A percentile compares a stretch with the other conserved stretches of the same genome.
phyloP scores from a whole-genome alignment of 345 rosid species.

The Reutealis trisperma region DNA sequence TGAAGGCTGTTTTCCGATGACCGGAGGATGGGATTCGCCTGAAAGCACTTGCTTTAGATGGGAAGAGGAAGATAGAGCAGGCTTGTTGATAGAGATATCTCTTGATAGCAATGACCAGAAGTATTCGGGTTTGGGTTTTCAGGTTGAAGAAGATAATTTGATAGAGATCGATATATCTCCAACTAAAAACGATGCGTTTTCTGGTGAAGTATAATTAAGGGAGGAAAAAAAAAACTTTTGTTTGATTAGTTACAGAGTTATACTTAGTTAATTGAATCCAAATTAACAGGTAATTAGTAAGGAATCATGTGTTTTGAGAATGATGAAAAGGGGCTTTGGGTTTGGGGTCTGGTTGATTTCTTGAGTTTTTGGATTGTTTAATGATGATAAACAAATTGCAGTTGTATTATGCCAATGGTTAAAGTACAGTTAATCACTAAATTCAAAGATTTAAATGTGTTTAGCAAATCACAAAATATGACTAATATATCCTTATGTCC shows the following conservation, averaged over 20 bases:
- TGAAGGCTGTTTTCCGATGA: slow-evolving; percentile 35
- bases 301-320: neutral
- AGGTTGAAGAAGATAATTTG: slow-evolving; percentile 67
- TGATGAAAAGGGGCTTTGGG: neutral
- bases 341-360: neutral
- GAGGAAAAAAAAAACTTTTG: neutral
- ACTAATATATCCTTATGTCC: slow-evolving; percentile 12
- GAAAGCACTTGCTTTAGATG: slow-evolving; percentile 41
- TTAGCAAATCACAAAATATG: neutral
- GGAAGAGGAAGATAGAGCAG: slow-evolving; percentile 65
- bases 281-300: neutral
- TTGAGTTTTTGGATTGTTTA: neutral
- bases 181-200: slow-evolving; percentile 9
- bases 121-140: slow-evolving; percentile 33
- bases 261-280: neutral
- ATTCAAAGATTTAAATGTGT: slow-evolving; percentile 9
- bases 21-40: slow-evolving; percentile 42
- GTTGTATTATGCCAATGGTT: slow-evolving; percentile 19
- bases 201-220: slow-evolving; percentile 7
- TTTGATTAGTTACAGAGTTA: neutral
- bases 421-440: slow-evolving; percentile 23
- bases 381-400: slow-evolving; percentile 1
- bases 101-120: slow-evolving; percentile 33
- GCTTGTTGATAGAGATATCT: slow-evolving; percentile 66
- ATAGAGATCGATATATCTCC: slow-evolving; percentile 71